Evolutionary conservation across 2,329 filamentous ascomycete species (phyloP).

Genomic region (Neonectria coccinea): DNA sequence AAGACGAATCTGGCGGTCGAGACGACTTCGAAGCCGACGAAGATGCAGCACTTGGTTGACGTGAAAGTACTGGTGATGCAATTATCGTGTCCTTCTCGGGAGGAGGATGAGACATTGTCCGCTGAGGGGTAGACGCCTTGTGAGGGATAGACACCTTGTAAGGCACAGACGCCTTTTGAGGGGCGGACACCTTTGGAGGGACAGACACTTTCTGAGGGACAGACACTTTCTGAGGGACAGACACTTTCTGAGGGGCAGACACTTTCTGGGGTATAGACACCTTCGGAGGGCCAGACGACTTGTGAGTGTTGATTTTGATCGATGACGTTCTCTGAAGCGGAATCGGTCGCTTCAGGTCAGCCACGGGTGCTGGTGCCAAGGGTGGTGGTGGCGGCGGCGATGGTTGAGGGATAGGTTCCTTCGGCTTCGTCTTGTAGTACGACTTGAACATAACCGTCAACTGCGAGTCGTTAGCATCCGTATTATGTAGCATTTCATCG

Average conservation of each 20-base stretch:
- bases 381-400: conserved; percentile 32
- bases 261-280: conserved; percentile 21
- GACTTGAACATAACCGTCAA: conserved; percentile 55
- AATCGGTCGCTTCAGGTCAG: conserved; percentile 47
- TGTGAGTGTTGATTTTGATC: conserved; percentile 55
- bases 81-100: conserved; percentile 45
- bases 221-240: not conserved
- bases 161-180: conserved; percentile 10
- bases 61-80: conserved; percentile 40
- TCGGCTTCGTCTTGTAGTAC: conserved; percentile 53
- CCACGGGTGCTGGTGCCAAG: conserved; percentile 19
- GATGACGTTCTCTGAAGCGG: conserved; percentile 50
- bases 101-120: conserved; percentile 31
- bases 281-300: conserved; percentile 31
- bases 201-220: conserved; percentile 22
- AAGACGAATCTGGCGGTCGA: conserved; percentile 34
- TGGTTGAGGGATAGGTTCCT: conserved; percentile 41
- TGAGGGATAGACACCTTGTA: conserved; percentile 29
- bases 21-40: conserved; percentile 38
- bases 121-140: conserved; percentile 44
- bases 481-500: not conserved
- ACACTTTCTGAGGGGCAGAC: conserved; percentile 41
- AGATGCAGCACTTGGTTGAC: conserved; percentile 40
- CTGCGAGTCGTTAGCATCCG: conserved; percentile 44
- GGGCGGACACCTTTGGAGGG: conserved; percentile 44